Conservation (phyloP, 208 protist genomes). For the Wallacemonas sp. region DNA sequence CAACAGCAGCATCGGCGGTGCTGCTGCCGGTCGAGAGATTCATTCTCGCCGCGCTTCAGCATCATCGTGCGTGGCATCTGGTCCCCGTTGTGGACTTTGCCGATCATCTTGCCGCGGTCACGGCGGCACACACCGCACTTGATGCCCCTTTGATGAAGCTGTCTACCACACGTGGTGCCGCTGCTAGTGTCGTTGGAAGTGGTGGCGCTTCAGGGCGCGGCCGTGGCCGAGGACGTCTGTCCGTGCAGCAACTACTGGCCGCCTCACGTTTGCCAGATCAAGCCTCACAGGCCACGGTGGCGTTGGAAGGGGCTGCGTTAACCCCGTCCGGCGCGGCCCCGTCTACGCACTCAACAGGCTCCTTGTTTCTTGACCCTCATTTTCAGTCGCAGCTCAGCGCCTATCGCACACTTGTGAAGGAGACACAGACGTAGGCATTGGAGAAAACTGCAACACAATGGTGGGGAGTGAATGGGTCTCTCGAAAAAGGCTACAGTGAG, state of each 20-base stretch:
- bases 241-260: not conserved
- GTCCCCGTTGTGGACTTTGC: constrained; percentile 42
- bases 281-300: not conserved
- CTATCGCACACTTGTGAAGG: no score
- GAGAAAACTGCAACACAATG: no score
- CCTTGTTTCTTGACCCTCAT: no score
- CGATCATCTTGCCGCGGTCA: constrained; percentile 27
- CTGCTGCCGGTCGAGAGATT: constrained; percentile 19
- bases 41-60: constrained; percentile 26
- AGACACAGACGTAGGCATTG: no score
- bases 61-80: constrained; percentile 32
- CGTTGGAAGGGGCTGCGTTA: no score
- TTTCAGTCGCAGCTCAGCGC: no score
- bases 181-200: not conserved
- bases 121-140: constrained; percentile 35
- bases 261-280: not conserved
- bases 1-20: not conserved
- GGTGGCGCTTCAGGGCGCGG: not conserved
- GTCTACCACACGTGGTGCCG: not conserved
- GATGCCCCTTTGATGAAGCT: constrained; percentile 35
- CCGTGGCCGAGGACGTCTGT: not conserved
- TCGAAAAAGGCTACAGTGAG: no score
- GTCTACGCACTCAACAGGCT: no score
- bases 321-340: no score
- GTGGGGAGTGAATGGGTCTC: no score